These are phyloP conservation scores for Tagetes erecta DNA, from an alignment of 129 eudicot species.

Conservation along the genomic window DNA sequence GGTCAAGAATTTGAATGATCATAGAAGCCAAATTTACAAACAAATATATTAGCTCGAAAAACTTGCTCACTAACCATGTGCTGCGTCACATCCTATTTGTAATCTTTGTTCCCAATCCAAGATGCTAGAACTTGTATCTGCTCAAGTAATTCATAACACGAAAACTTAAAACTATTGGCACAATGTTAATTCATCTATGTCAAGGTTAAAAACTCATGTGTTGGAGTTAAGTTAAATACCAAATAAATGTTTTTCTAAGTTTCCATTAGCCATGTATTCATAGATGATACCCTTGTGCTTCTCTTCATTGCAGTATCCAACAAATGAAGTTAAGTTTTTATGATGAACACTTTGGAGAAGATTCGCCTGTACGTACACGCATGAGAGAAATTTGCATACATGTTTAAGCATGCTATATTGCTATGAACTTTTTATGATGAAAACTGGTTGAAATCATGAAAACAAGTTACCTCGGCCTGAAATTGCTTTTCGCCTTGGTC, in stretches of 20 bases:
- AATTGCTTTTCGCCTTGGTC: conserved; percentile 49
- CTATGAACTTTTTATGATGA: not conserved
- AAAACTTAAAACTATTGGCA: not conserved
- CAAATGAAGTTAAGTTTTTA: conserved; percentile 47
- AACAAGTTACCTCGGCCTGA: conserved; percentile 46
- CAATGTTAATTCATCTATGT: not conserved
- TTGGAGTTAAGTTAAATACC: conserved; percentile 32
- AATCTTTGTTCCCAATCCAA: conserved; percentile 49
- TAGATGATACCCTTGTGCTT: conserved; percentile 50
- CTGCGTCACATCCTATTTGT: conserved; percentile 56
- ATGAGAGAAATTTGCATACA: not conserved
- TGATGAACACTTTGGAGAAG: conserved; percentile 54
- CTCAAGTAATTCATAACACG: conserved; percentile 8
- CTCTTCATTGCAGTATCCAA: conserved; percentile 67
- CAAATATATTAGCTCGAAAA: not conserved
- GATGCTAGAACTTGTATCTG: conserved; percentile 21
- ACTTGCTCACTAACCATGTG: conserved; percentile 42
- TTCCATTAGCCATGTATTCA: conserved; percentile 68
- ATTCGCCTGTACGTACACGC: conserved; percentile 31
- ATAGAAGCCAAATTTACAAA: conserved; percentile 10
- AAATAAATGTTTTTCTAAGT: conserved; percentile 44
- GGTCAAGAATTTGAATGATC: conserved; percentile 11
- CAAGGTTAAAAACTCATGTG: not conserved
- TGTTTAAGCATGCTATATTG: not conserved
- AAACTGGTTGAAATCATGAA: not conserved